Evolutionary conservation across 176 grass and related monocot species (phyloP), one percentile per base, ranked within the genome.

Genomic region (Carex parvula): DNA sequence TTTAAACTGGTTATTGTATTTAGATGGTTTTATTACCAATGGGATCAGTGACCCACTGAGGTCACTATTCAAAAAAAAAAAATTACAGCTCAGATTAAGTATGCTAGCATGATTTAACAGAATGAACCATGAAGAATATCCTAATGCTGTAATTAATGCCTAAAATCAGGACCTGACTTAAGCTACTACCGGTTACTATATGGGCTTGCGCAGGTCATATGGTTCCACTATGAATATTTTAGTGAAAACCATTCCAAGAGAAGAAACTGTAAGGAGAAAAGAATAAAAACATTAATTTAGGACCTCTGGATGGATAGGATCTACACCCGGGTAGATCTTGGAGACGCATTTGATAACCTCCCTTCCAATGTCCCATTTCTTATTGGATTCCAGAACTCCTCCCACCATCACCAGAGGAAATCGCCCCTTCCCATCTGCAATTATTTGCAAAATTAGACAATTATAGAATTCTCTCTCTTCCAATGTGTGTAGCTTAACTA

Each of bases 361-460:
- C 10, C 84, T 89, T 5, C 93, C 92, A 53, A 95, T 95, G 83
- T 95, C 87, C 96, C 96, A 99, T 59, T 71, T 89, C 85, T 95
- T 89, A 83, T 99, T 99, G 66, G 92, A 91, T 84, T 99, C 93
- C 0, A 99, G 91, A 41, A 99, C 96, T 42, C 96, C 96, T 81
- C 96, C 96, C 82, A 99, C 93, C 84, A 99, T 94, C 83, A 99
- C 96, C 83, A 99, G 89, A 54, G 96, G 91, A 90, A 99, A 99
- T 22, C 44, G 37, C 57, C 84, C 93, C 29, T 89, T 95, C 44
- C 90, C 96, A 92, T 99, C 96, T 99, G 93, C 84, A 90, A 21
- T 81, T 68, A 83, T 32, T 48, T 81, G 24, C 79, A 81, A 81
- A 81, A n/a, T 13, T 81, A 4, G 26, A 81, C 42, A 60, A 66